Base-by-base conservation (phyloP, 1,284 basidiomycete genomes). In the Ustilago cynodontis region DNA sequence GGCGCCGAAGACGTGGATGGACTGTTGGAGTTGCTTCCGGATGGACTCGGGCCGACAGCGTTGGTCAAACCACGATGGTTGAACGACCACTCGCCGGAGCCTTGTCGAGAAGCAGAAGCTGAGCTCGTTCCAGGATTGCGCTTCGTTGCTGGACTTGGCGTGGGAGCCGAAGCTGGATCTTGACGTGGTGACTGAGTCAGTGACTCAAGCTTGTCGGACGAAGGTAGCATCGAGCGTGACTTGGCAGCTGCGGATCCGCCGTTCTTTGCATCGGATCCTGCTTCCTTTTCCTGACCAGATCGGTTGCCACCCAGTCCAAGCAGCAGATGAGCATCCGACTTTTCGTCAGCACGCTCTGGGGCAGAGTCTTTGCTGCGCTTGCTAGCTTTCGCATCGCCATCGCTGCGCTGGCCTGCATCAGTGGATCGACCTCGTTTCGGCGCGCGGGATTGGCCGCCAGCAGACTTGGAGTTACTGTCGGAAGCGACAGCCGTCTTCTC, bases 51-150 rank as follows among this genome's bases (percentile, higher is more conserved):
- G 11, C 62, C 60, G 1, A 68, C 51, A 22, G 59, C 63, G n/a
- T 28, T 54, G n/a, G 35, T 26, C 29, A 58, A 16, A 22, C 66
- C 70, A 3, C 58, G 65, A 18, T 59, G 49, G 29, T 64, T 53
- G 52, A 49, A 55, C 5, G 70, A 37, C 75, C 75, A 73, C 26
- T 77, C 75, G 29, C 70, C 75, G n/a, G 70, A 73, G 16, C 51
- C 64, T 51, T 55, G 65, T 3, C 71, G 61, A 28, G 65, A 59
- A 20, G 57, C 49, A 24, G 65, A 45, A 2, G 58, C 65, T 7
- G 70, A 64, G 43, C 39, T 37, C 24, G 50, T 39, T 18, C 59
- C 56, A 24, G 51, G 35, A 13, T 39, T 55, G 28, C 56, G 59
- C 16, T 33, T 18, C 1, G 50, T 31, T n/a, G 29, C 33, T 10